Conservation (phyloP, 768 basidiomycete genomes). For the Porpolomopsis calyptriformis region DNA sequence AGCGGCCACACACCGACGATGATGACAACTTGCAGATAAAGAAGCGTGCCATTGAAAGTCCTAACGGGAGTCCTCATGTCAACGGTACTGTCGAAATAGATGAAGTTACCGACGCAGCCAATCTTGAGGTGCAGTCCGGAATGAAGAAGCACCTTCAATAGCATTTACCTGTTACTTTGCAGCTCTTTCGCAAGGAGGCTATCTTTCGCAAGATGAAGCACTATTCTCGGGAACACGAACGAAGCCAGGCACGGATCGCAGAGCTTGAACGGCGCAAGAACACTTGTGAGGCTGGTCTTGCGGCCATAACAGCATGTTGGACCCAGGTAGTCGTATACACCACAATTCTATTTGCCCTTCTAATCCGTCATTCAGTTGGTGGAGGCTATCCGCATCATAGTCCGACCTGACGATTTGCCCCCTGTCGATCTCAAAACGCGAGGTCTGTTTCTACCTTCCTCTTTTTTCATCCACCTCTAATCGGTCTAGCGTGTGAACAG, state of each 20-base stretch:
- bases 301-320: constrained; percentile 74
- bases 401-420: constrained; percentile 40
- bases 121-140: constrained; percentile 48
- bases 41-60: constrained; percentile 43
- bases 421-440: constrained; percentile 30
- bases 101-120: constrained; percentile 42
- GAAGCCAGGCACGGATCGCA: constrained; percentile 47
- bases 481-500: constrained; percentile 16
- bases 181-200: constrained; percentile 83
- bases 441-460: constrained; percentile 22
- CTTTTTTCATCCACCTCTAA: constrained; percentile 3
- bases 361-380: constrained; percentile 38
- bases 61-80: constrained; percentile 41
- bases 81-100: constrained; percentile 40
- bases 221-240: constrained; percentile 66
- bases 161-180: constrained; percentile 10
- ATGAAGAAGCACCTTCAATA: constrained; percentile 9
- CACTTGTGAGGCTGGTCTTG: constrained; percentile 59
- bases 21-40: constrained; percentile 38
- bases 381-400: constrained; percentile 52
- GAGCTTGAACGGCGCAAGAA: constrained; percentile 57
- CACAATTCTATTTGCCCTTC: constrained; percentile 4
- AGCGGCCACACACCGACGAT: constrained; percentile 46
- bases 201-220: constrained; percentile 78
- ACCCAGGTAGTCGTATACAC: constrained; percentile 51